These are phyloP conservation scores for Apiotrichum sp. DNA, from an alignment of 1,284 basidiomycete species.

Conservation along the genomic window DNA sequence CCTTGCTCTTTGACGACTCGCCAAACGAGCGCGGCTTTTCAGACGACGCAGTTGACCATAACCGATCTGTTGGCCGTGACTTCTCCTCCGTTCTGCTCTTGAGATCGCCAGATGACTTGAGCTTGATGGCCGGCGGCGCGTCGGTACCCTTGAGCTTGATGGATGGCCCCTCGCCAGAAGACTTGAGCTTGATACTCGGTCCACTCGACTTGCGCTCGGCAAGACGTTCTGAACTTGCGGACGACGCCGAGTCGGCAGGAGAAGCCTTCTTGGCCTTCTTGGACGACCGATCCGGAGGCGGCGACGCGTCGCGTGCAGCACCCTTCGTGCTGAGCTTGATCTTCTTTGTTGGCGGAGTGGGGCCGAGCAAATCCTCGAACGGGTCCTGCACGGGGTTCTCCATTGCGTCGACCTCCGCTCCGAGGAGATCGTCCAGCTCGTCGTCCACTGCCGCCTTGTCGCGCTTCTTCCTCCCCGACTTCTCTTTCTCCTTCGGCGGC, in stretches of 20 bases:
- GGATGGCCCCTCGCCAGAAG: neutral
- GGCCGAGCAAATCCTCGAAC: constrained; percentile 28
- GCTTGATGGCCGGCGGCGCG: constrained; percentile 1
- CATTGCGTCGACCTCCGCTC: constrained; percentile 43
- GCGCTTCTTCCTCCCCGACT: constrained; percentile 8
- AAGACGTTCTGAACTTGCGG: neutral
- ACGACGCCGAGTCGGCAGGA: neutral
- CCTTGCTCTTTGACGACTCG: too few species aligned
- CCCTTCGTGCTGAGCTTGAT: constrained; percentile 22
- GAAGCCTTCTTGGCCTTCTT: neutral
- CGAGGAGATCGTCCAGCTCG: constrained; percentile 39
- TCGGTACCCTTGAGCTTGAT: neutral
- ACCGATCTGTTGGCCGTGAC: too few species aligned
- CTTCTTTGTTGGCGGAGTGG: constrained; percentile 28
- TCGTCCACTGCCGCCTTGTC: constrained; percentile 5
- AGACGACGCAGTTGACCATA: too few species aligned
- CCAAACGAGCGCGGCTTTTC: too few species aligned
- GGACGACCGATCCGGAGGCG: neutral
- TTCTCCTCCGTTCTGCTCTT: too few species aligned
- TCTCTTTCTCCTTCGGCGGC: constrained; percentile 12
- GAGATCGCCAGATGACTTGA: neutral
- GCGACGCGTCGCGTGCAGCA: neutral
- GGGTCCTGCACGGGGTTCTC: constrained; percentile 18
- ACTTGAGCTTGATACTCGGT: neutral
- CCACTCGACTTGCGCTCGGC: neutral